Base-by-base conservation (phyloP, 163 green algal species). In the Scenedesmus sp. region DNA sequence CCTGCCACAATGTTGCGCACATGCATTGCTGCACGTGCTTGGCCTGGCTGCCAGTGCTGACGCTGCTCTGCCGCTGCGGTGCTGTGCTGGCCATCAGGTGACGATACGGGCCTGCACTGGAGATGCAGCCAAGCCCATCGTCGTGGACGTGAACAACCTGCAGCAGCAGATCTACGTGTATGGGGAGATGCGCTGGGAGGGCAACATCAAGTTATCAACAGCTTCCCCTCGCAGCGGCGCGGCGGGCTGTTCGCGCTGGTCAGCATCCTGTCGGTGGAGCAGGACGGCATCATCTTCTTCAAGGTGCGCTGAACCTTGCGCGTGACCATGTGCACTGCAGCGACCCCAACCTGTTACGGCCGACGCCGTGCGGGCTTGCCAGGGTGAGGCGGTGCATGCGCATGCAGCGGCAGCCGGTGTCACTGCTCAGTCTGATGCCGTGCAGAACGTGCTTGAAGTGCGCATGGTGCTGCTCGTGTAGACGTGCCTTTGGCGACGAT, bases 171-270 rank as follows among this genome's bases (percentile, higher is more conserved):
- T 92, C 4, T 92, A 88, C 15, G 88, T 92, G 42, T 92, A 88
- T 83, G 88, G 88, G 7, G 33, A 43, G 30, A 92, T 92, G 80
- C 42, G 33, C 61, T 92, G 80, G 80, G 18, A 81, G 33, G 88
- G 88, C 80, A 92, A 78, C 80, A 83, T 92, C 44, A 88, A 78
- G 80, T 88, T 92, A 49, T 88, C 46, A 92, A 92, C 80, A 80
- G 43, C 24, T 87, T 22, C 20, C 88, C 88, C 22, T 73, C 51
- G 35, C 80, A 46, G 24, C 80, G 88, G 30, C 56, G 88, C 10
- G 88, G 43, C 3, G 80, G 80, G 43, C 80, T 92, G 59, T 92
- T 44, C 33, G 61, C 56, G 43, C 43, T 92, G 18, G 79, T 92
- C 80, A 88, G 88, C 35, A 24, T 83, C 1, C 35, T 92, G 59